phyloP scores from a whole-genome alignment of 2,329 filamentous ascomycete genomes.

The Sclerotinia spermophila region DNA sequence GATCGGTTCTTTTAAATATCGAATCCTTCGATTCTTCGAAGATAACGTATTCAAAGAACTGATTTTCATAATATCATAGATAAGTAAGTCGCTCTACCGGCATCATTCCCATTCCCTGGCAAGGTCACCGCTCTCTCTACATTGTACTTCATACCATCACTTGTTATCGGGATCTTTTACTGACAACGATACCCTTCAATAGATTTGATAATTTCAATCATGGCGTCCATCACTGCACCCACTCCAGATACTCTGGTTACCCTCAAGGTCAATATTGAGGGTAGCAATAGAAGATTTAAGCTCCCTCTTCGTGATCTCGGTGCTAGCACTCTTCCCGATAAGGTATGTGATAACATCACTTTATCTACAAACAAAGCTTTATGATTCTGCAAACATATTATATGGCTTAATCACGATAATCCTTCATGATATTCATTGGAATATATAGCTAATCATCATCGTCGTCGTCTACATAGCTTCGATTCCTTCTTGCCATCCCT shows the following conservation, averaged over 20 bases:
- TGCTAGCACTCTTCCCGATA: slow-evolving; percentile 69
- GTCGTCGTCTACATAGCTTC: slow-evolving; percentile 53
- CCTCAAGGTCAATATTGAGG: slow-evolving; percentile 79
- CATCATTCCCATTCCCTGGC: not conserved
- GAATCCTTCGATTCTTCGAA: slow-evolving; percentile 3
- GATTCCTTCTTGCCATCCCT: slow-evolving; percentile 62
- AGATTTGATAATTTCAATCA: slow-evolving; percentile 24
- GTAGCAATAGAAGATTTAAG: slow-evolving; percentile 78
- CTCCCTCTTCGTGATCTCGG: slow-evolving; percentile 81
- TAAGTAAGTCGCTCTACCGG: not conserved
- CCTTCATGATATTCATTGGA: slow-evolving; percentile 4
- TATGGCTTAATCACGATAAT: not conserved
- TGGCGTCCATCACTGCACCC: slow-evolving; percentile 34
- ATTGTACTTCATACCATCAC: not conserved
- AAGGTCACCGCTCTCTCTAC: not conserved
- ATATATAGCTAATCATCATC: slow-evolving; percentile 29
- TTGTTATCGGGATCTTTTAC: not conserved
- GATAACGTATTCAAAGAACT: not conserved
- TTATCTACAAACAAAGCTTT: slow-evolving; percentile 23
- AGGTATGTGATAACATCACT: slow-evolving; percentile 57
- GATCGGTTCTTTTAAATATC: not conserved
- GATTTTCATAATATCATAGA: not conserved
- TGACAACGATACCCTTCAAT: not conserved
- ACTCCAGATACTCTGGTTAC: slow-evolving; percentile 71
- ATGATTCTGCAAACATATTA: slow-evolving; percentile 18